phyloP scores from a whole-genome alignment of 805 yeast species.

The Saturnispora gosingensis region DNA sequence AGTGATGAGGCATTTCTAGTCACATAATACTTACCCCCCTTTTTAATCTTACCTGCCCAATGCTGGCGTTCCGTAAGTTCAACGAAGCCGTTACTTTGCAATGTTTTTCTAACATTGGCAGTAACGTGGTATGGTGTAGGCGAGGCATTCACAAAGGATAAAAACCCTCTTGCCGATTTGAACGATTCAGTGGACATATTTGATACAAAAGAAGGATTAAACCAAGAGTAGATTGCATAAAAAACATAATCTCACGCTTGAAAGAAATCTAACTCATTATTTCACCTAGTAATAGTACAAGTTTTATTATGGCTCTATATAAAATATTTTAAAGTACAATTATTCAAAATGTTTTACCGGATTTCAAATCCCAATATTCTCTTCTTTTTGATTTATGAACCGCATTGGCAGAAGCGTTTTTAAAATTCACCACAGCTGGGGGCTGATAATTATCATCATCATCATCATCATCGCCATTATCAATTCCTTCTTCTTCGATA shows the following conservation, averaged over 20 bases:
- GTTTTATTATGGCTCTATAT: background rate
- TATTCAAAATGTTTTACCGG: conserved; percentile 31
- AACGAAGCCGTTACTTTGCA: conserved; percentile 54
- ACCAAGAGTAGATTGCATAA: background rate
- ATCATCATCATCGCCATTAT: conserved; percentile 9
- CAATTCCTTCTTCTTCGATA: conserved; percentile 10
- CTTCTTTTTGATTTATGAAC: conserved; percentile 62
- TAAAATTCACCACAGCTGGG: background rate
- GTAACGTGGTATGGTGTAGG: conserved; percentile 97
- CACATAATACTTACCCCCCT: conserved; percentile 67
- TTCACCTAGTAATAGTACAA: background rate
- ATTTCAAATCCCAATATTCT: conserved; percentile 46
- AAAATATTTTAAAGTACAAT: background rate
- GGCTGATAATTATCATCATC: conserved; percentile 1
- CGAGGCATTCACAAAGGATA: conserved; percentile 69
- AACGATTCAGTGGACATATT: conserved; percentile 17
- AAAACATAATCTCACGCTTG: no score
- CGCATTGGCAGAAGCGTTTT: conserved; percentile 53
- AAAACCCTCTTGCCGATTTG: conserved; percentile 48
- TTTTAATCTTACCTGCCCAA: conserved; percentile 52
- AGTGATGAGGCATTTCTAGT: conserved; percentile 86
- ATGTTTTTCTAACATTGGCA: conserved; percentile 45
- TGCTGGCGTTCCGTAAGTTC: conserved; percentile 62
- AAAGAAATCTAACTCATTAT: background rate
- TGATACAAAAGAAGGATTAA: background rate